Evolutionary conservation across 164 flowering plant species (phyloP).

Genomic region (Berberis thunbergii): DNA sequence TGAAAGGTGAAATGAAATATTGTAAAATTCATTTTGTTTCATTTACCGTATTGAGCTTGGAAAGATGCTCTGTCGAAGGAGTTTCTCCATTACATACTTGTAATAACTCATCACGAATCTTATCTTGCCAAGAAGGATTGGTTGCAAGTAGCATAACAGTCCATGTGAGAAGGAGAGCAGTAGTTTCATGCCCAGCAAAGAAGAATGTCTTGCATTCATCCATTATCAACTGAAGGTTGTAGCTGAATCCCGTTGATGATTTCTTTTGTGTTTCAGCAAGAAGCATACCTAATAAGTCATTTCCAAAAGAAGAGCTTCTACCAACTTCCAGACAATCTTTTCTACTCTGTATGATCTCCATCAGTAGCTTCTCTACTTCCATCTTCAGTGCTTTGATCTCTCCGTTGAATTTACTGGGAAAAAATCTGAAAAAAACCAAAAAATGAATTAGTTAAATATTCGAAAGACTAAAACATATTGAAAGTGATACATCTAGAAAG

Average conservation of each 20-base stretch:
- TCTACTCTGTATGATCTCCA: conserved; percentile 88
- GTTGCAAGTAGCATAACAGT: conserved; percentile 82
- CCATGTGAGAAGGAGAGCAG: conserved; percentile 91
- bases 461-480: neutral
- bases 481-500: neutral
- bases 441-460: neutral
- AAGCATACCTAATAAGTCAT: conserved; percentile 76
- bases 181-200: conserved; percentile 94
- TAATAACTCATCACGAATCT: conserved; percentile 53
- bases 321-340: conserved; percentile 64
- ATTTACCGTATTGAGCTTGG: conserved; percentile 69
- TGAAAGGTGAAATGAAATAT: neutral
- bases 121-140: conserved; percentile 88
- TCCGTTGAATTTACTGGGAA: conserved; percentile 82
- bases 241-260: conserved; percentile 27
- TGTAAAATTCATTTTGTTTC: neutral
- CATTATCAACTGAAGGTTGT: conserved; percentile 63
- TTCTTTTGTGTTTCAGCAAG: conserved; percentile 66
- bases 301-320: conserved; percentile 61
- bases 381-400: conserved; percentile 66
- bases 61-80: conserved; percentile 64
- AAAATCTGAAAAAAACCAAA: conserved; percentile 35
- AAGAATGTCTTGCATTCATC: conserved; percentile 97
- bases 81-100: conserved; percentile 45
- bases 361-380: conserved; percentile 72